Conservation (phyloP, 441 rosid species). For the Mallotus japonicus region DNA sequence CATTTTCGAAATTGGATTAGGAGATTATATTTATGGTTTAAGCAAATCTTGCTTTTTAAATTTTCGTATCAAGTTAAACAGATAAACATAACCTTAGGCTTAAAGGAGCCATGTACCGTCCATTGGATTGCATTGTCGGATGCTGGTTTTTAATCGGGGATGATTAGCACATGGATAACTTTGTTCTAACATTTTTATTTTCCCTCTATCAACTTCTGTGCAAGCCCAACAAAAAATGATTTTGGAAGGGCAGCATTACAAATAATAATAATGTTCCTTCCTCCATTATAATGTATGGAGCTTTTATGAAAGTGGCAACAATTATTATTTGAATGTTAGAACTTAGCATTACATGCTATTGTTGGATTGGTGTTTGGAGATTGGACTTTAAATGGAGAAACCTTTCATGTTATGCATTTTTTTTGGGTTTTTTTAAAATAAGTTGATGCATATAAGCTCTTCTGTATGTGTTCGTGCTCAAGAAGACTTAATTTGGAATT, state of each 20-base stretch:
- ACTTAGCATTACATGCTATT: neutral
- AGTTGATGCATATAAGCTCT: neutral
- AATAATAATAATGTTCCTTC: no score
- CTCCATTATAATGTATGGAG: no score
- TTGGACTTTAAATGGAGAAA: neutral
- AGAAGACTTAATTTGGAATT: neutral
- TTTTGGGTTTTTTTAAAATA: neutral
- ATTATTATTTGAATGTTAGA: neutral
- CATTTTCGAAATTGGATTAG: conserved; percentile 11
- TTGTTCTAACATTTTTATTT: neutral
- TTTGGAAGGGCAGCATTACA: neutral
- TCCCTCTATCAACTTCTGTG: no score
- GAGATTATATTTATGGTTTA: neutral
- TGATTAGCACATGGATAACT: neutral
- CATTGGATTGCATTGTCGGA: neutral
- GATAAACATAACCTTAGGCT: neutral
- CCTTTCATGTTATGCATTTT: neutral
- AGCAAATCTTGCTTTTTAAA: neutral
- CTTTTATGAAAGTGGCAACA: no score
- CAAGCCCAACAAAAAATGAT: neutral
- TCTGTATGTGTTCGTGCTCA: neutral
- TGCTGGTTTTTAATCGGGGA: neutral
- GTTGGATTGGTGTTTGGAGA: no score
- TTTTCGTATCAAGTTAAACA: neutral
- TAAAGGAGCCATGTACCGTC: neutral